Evolutionary conservation across 352 stramenopile species (phyloP), one percentile per base, ranked within the genome.

Genomic region (Globisporangium okanoganense): DNA sequence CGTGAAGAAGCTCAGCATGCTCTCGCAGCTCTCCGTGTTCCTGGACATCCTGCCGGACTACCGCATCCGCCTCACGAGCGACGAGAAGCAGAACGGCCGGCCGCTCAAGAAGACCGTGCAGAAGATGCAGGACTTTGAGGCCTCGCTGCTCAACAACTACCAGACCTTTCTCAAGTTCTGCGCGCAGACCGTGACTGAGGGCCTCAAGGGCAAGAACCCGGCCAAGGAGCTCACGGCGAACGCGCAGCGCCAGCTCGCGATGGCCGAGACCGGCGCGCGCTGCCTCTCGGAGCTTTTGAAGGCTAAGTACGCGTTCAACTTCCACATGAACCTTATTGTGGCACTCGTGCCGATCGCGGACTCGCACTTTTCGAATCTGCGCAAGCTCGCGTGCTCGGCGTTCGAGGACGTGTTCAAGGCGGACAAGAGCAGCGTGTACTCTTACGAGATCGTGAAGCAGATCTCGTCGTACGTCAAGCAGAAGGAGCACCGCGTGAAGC

Each of bases 41-140:
- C 77, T 97, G 43, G 96, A 99, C 57, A 97, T 99, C 33, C 54
- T 98, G 33, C 96, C 96, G 0, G 84, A 92, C 60, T 98, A 99
- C 76, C 86, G 95, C 54, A 98, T 99, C 53, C 91, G 95, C 60
- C 62, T 90, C 24, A 81, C 92, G 33, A 95, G 80, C 1, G 75
- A 91, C 3, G 94, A 98, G 64, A 82, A 88, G 63, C 82, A 89
- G 64, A 78, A 88, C 24, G 88, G 88, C 35, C 80, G 79, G 0
- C 84, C 84, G 9, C 74, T 83, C 62, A 95, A 95, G 72, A 95
- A 95, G 64, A 88, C 88, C 58, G 86, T 95, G 58, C 76, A 94
- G 66, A 75, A 92, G 55, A 88, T 95, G 78, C 85, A 92, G 58
- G 86, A 95, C 20, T 94, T 78, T 53, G 86, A 95, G 60, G 72